Evolutionary conservation across 2,329 filamentous ascomycete species (phyloP), one percentile per base, ranked within the genome.

Genomic region (Cephalotrichum gorgonifer): DNA sequence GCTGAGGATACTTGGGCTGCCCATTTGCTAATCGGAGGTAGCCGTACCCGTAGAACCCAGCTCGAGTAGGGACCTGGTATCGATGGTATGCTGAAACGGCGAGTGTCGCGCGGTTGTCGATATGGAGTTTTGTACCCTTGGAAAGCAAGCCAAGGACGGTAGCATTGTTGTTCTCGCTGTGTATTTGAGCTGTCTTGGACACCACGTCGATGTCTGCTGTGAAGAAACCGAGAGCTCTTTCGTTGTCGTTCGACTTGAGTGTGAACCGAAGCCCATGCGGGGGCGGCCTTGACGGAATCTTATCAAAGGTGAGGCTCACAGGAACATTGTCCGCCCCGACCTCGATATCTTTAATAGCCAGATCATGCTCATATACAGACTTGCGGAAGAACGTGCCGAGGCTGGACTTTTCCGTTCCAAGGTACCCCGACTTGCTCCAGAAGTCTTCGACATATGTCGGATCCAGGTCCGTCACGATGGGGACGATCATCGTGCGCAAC

Each of bases 391-490:
- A 12, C 2, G 47, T 42, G 15, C 53, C 56, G 2, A 58, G 43
- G 1, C 23, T 12, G n/a, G 52, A 49, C 15, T 46, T 15, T 4
- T 52, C 56, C 2, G 33, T 52, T 11, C 55, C 55, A 1, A 54
- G 42, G 30, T 55, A 53, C 4, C 54, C 54, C 3, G 28, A 25
- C 42, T 54, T 50, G 7, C 25, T 51, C 55, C 55, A 57, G 23
- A 53, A 56, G 38, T 57, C 54, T 14, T 50, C 11, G 3, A 45
- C 49, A 33, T 56, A 57, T 3, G 50, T 47, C 2, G 53, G 50
- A 27, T 57, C 52, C 2, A 22, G 22, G 1, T 35, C 33, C 14
- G 43, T 52, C 2, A 54, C 44, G 33, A 20, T n/a, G 2, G 44
- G 43, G 17, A 45, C 23, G 20, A 28, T 38, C 23, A 38, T 27